Conservation (phyloP, 805 yeast species). For the Candida taoyuanica region DNA sequence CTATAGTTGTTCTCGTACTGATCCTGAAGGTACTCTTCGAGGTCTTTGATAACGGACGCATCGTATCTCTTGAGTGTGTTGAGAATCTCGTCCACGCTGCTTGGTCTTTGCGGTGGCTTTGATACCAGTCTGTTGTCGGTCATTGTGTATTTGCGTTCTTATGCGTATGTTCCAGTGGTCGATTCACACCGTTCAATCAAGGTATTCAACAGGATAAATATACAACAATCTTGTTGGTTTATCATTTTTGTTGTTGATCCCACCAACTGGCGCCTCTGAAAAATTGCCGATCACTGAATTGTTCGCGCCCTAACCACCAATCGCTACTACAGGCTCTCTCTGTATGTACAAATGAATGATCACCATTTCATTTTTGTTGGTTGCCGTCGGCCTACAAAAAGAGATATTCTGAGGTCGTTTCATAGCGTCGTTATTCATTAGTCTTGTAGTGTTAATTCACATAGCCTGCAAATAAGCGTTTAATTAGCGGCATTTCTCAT, state of each 20-base stretch:
- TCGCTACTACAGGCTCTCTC: too few relatives aligned
- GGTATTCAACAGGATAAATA: too few relatives aligned
- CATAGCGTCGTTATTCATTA: too few relatives aligned
- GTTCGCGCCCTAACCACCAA: not conserved
- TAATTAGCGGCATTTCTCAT: constrained; percentile 58
- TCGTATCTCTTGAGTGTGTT: constrained; percentile 41
- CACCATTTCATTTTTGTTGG: too few relatives aligned
- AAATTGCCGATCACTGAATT: constrained; percentile 1
- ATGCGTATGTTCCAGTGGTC: not conserved
- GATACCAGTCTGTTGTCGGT: constrained; percentile 31
- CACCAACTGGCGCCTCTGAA: too few relatives aligned
- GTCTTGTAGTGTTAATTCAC: too few relatives aligned
- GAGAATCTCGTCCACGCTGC: constrained; percentile 35
- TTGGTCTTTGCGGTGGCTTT: constrained; percentile 37
- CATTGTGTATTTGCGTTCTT: constrained; percentile 7
- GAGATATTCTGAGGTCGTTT: too few relatives aligned
- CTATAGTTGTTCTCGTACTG: constrained; percentile 36
- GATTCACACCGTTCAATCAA: too few relatives aligned
- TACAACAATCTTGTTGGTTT: too few relatives aligned
- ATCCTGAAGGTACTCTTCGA: constrained; percentile 39
- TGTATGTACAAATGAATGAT: too few relatives aligned
- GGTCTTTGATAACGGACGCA: constrained; percentile 36
- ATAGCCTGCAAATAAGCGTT: too few relatives aligned
- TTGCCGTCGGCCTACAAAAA: not conserved
- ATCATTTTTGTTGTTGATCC: too few relatives aligned